Percentiles rank a stretch among this genome's conserved stretches.
Evolutionary conservation across 2,329 filamentous ascomycete genomes (phyloP).

Genomic region (Aschersonia sp.): DNA sequence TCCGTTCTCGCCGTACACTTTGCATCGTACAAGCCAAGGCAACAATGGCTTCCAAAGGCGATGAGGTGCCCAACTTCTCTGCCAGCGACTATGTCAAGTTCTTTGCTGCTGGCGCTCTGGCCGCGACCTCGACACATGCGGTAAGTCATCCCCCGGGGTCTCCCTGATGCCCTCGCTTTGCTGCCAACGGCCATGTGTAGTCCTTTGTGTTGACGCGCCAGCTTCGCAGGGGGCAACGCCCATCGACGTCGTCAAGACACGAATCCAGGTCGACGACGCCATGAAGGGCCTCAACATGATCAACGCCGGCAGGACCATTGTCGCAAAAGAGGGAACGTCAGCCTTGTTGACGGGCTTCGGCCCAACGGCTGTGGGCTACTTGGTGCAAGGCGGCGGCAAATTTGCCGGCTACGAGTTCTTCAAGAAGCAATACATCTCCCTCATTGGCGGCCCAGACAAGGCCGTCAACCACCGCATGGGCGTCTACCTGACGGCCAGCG

Average conservation of each 20-base stretch:
- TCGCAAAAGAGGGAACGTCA: conserved; percentile 63
- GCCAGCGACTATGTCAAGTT: conserved; percentile 34
- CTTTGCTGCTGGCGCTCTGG: conserved; percentile 36
- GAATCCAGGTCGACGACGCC: conserved; percentile 76
- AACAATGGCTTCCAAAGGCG: conserved; percentile 11
- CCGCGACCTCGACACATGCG: conserved; percentile 35
- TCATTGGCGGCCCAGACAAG: conserved; percentile 38
- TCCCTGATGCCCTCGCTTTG: background rate
- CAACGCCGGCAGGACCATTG: conserved; percentile 63
- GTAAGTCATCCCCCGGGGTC: conserved; percentile 16
- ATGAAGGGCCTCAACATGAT: conserved; percentile 79
- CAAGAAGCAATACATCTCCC: conserved; percentile 73
- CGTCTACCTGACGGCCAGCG: conserved; percentile 61
- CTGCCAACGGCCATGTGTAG: background rate
- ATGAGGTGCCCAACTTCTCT: conserved; percentile 24
- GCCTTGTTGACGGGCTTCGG: conserved; percentile 74
- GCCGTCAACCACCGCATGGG: conserved; percentile 31
- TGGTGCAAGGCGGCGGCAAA: conserved; percentile 81
- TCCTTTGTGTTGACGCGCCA: conserved; percentile 1
- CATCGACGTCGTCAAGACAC: conserved; percentile 69
- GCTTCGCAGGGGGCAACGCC: conserved; percentile 33
- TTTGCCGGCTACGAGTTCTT: conserved; percentile 91
- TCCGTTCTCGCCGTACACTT: background rate
- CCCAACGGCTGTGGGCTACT: conserved; percentile 75
- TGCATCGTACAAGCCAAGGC: background rate